Evolutionary conservation across 2,329 filamentous ascomycete species (phyloP), one percentile per base, ranked within the genome.

Genomic region (Fusarium stilboides): DNA sequence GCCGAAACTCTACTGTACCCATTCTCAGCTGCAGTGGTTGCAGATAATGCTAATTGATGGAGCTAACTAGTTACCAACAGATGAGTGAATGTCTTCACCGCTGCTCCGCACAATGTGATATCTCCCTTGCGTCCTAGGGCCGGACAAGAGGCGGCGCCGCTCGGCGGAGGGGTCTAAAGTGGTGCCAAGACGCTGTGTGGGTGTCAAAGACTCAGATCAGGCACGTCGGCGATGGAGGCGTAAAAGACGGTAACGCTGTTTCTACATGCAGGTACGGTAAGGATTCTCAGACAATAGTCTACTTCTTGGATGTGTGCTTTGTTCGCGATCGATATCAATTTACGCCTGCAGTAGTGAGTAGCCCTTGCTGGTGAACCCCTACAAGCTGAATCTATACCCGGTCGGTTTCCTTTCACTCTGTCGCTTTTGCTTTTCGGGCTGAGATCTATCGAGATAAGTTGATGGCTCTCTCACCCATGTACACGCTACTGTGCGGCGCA

Each of bases 81-180:
- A 57, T 56, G 22, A 37, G 24, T 53, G 36, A 47, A 60, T 52
- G 52, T 66, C 62, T 69, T 69, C 62, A 69, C 65, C 66, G 66
- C 60, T 37, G 52, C 57, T 50, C 62, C 57, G 22, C 50, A 50
- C 26, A 34, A 62, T 67, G 42, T 67, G 36, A 57, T 45, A 46
- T 39, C 52, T 69, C 67, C 67, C 67, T 70, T 70, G 67, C 67
- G n/a, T 69, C 47, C 33, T 34, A 12, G 53, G 45, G 44, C 40
- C 50, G 9, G 55, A 60, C 49, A 43, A 62, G 50, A 55, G 54
- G 50, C 55, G 62, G 57, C 66, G 62, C 45, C 45, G 40, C 62
- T 68, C 43, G 66, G 62, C 51, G 57, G 40, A 49, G 45, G 37
- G 39, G 31, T 43, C 55, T 33, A 57, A 44, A 47, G 31, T 50